A percentile compares a stretch with the other conserved stretches of the same genome.
phyloP scores from a whole-genome alignment of 352 stramenopile genomes.

The Achlya hypogyna region DNA sequence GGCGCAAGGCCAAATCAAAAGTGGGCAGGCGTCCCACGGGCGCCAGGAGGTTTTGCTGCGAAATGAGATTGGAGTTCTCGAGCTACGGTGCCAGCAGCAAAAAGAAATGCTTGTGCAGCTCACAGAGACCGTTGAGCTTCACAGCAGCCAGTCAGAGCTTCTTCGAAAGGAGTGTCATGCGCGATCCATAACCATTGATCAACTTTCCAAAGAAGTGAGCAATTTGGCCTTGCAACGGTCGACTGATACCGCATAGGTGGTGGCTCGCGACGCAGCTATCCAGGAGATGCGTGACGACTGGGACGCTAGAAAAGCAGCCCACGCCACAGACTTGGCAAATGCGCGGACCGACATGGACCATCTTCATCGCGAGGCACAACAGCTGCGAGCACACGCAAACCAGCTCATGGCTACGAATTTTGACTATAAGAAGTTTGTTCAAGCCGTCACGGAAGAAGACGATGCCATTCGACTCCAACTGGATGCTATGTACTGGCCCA shows the following conservation, averaged over 20 bases:
- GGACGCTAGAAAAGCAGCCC: neutral
- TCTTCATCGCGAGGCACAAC: neutral
- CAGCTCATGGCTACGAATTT: neutral
- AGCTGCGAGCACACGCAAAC: neutral
- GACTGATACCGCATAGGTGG: neutral
- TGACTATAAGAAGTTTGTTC: neutral
- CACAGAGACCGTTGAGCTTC: neutral
- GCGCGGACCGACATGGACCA: neutral
- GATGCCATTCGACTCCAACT: neutral
- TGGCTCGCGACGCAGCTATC: neutral
- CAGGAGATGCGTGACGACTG: neutral
- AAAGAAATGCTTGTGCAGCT: neutral
- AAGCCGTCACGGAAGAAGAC: constrained; percentile 3
- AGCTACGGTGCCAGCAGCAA: neutral
- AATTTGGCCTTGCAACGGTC: too few species aligned
- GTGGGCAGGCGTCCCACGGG: neutral
- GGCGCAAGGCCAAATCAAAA: neutral
- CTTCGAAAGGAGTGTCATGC: neutral
- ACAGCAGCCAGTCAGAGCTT: neutral
- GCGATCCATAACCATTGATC: neutral
- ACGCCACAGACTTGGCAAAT: neutral
- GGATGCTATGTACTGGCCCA: neutral
- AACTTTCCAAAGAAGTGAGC: too few species aligned
- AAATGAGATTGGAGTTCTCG: neutral
- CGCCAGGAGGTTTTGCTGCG: neutral